Percentiles rank a stretch among this genome's conserved stretches.
Conservation (phyloP, 2,329 filamentous ascomycete species). For the Camillea tinctor region DNA sequence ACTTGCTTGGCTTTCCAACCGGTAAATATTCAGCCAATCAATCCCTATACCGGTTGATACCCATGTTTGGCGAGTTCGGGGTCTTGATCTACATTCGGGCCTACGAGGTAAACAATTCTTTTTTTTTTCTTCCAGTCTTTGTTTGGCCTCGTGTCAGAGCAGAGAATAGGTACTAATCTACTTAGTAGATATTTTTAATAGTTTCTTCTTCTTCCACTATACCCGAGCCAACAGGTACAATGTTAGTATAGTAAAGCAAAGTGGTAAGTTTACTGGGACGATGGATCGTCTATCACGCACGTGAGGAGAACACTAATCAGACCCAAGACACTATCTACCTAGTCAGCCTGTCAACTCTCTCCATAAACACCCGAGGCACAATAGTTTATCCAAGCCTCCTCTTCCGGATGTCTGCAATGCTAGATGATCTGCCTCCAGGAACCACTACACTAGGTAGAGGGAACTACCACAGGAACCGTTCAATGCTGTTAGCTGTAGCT, state of each 20-base stretch:
- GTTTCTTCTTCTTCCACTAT: too few species aligned
- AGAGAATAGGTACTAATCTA: too few species aligned
- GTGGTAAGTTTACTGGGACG: neutral
- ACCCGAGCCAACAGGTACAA: neutral
- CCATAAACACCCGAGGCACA: neutral
- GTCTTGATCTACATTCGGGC: constrained; percentile 26
- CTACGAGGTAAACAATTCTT: constrained; percentile 16
- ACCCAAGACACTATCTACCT: neutral
- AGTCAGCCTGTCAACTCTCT: neutral
- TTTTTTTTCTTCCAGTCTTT: constrained; percentile 7
- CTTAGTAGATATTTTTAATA: too few species aligned
- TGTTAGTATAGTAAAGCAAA: neutral
- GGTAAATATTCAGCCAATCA: constrained; percentile 26
- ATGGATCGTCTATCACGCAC: neutral
- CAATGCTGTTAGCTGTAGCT: too few species aligned
- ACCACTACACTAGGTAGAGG: too few species aligned
- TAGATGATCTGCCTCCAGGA: neutral
- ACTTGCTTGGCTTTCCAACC: constrained; percentile 20
- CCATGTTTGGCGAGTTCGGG: constrained; percentile 15
- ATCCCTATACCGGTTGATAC: constrained; percentile 14
- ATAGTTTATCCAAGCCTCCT: neutral
- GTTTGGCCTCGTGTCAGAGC: neutral
- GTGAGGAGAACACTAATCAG: neutral
- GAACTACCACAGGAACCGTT: too few species aligned
- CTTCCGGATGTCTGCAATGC: neutral